phyloP scores from a whole-genome alignment of 2,329 filamentous ascomycete species.

The Furcasterigmium sp. region DNA sequence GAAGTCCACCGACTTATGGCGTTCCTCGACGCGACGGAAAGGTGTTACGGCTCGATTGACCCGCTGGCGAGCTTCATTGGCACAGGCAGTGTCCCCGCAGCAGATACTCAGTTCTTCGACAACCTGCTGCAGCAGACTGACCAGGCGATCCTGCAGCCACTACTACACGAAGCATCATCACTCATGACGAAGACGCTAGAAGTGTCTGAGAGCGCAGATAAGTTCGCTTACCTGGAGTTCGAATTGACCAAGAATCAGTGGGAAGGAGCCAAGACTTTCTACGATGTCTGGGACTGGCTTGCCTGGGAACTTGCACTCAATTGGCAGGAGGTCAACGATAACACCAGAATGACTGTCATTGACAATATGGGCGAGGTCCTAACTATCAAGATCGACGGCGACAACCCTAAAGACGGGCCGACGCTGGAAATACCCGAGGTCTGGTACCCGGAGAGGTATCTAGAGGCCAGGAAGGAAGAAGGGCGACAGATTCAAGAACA shows the following conservation, averaged over 20 bases:
- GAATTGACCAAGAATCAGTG: constrained; percentile 30
- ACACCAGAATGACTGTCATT: constrained; percentile 36
- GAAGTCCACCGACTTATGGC: constrained; percentile 59
- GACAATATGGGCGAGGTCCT: constrained; percentile 45
- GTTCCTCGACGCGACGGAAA: constrained; percentile 55
- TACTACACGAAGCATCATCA: constrained; percentile 21
- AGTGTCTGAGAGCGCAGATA: constrained; percentile 21
- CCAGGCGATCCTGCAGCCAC: constrained; percentile 17
- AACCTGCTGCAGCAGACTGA: constrained; percentile 20
- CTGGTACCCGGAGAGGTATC: constrained; percentile 51
- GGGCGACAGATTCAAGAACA: constrained; percentile 38
- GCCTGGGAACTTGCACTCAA: constrained; percentile 40
- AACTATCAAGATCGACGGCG: constrained; percentile 37
- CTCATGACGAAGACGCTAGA: constrained; percentile 23
- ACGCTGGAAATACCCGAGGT: constrained; percentile 44
- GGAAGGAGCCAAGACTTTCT: constrained; percentile 33
- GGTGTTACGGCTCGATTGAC: constrained; percentile 53
- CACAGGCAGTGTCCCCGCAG: constrained; percentile 11
- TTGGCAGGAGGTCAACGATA: constrained; percentile 26
- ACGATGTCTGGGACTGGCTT: constrained; percentile 42
- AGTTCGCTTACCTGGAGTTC: constrained; percentile 37
- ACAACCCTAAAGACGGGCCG: constrained; percentile 30
- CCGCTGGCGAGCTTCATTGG: constrained; percentile 34
- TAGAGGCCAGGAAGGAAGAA: constrained; percentile 37
- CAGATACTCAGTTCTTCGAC: constrained; percentile 32